Conservation (phyloP, 257 asterid species). For the Linaria vulgaris region DNA sequence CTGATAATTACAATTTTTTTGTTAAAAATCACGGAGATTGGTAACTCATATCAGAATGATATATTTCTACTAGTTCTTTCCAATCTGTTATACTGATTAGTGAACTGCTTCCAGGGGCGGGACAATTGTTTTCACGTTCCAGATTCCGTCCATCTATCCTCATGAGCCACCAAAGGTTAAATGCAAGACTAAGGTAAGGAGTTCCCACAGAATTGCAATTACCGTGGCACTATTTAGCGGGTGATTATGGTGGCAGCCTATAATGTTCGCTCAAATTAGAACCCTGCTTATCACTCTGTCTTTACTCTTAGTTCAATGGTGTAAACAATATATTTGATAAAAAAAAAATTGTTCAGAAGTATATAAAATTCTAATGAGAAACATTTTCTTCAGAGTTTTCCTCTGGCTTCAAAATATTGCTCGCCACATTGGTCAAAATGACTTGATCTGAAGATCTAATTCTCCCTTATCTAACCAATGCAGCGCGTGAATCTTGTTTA, state of each 20-base stretch:
- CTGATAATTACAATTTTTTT: background rate
- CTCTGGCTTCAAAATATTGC: too few species aligned
- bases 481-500: slow-evolving; percentile 1
- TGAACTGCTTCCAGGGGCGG: slow-evolving; percentile 57
- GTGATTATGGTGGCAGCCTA: too few species aligned
- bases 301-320: too few species aligned
- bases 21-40: background rate
- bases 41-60: background rate
- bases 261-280: too few species aligned
- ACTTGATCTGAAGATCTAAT: too few species aligned
- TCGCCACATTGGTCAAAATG: too few species aligned
- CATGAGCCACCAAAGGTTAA: slow-evolving; percentile 99
- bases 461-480: background rate
- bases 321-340: too few species aligned
- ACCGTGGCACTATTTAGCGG: background rate
- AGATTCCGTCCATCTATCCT: slow-evolving; percentile 87
- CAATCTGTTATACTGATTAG: slow-evolving; percentile 12
- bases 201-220: background rate
- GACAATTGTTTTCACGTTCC: slow-evolving; percentile 82
- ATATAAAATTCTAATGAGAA: too few species aligned
- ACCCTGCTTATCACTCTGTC: too few species aligned
- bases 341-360: too few species aligned
- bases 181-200: slow-evolving; percentile 94
- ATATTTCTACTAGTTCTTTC: slow-evolving; percentile 1
- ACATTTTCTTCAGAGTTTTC: too few species aligned